A percentile compares a stretch with the other conserved stretches of the same genome.
These are phyloP conservation scores for Alternaria triticimaculans DNA, from an alignment of 2,329 filamentous ascomycete species.

Conservation along the genomic window DNA sequence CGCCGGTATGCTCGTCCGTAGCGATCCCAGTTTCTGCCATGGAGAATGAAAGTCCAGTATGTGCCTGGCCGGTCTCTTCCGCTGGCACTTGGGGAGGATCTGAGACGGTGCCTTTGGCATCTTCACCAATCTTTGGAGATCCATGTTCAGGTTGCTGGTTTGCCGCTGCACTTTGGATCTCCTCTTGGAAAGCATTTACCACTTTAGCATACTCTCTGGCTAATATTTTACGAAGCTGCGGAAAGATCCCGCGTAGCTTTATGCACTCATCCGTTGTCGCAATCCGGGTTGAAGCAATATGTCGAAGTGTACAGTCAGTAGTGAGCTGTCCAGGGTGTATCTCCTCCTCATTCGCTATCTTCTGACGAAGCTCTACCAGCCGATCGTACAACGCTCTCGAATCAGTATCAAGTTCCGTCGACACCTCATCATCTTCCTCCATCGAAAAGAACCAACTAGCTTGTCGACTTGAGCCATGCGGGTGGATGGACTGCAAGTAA, in stretches of 20 bases:
- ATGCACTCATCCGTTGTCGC: background rate
- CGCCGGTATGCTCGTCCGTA: background rate
- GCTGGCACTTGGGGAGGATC: background rate
- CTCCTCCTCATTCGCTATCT: background rate
- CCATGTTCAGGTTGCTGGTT: background rate
- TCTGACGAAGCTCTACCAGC: background rate
- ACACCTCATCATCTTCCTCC: background rate
- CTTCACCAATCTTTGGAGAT: background rate
- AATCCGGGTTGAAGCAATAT: background rate
- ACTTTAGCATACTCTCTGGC: background rate
- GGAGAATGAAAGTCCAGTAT: background rate
- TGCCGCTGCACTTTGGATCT: background rate
- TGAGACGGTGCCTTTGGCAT: background rate
- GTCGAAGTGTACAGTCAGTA: background rate
- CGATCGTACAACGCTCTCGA: background rate
- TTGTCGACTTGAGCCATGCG: background rate
- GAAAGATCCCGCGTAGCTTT: background rate
- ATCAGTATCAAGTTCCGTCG: background rate
- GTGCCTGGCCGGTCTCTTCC: background rate
- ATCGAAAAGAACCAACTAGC: background rate
- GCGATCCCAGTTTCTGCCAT: background rate
- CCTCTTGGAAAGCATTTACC: background rate
- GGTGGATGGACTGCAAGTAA: background rate
- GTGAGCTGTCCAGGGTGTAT: background rate
- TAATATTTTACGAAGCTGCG: background rate